Conservation (phyloP, 352 stramenopile genomes). For the Albugo candida region DNA sequence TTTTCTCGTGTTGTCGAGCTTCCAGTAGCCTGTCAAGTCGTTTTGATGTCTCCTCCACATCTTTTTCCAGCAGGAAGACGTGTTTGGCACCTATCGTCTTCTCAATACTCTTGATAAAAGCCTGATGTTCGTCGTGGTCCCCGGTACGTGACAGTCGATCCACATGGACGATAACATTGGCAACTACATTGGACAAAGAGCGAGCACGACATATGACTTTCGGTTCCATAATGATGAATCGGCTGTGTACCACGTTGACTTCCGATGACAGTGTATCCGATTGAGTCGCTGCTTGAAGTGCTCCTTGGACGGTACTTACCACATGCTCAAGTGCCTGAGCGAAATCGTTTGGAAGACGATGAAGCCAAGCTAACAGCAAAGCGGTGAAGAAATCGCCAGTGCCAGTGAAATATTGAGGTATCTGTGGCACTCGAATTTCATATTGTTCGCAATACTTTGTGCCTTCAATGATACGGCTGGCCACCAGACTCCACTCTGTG, state of each 20-base stretch:
- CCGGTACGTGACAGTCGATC: too few relatives aligned
- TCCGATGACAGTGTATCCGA: constrained; percentile 20
- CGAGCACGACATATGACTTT: neutral
- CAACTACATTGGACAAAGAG: too few relatives aligned
- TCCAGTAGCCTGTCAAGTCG: too few relatives aligned
- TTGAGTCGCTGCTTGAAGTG: constrained; percentile 21
- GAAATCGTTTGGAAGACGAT: constrained; percentile 37
- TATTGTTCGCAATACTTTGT: constrained; percentile 35
- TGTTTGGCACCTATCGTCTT: too few relatives aligned
- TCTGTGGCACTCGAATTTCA: constrained; percentile 53
- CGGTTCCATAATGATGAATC: constrained; percentile 42
- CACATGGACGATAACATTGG: too few relatives aligned
- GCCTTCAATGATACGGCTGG: constrained; percentile 19
- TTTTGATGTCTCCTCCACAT: too few relatives aligned
- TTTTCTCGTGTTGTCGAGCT: too few relatives aligned
- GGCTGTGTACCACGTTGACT: constrained; percentile 69
- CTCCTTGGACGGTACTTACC: constrained; percentile 61
- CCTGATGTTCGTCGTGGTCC: too few relatives aligned
- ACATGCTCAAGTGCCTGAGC: constrained; percentile 51
- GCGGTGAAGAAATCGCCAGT: constrained; percentile 68
- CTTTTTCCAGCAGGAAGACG: too few relatives aligned
- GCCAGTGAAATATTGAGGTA: constrained; percentile 70
- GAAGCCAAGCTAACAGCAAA: constrained; percentile 63
- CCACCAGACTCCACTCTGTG: constrained; percentile 44
- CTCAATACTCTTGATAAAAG: too few relatives aligned